Evolutionary conservation across 1,284 basidiomycete genomes (phyloP), one percentile per base, ranked within the genome.

Genomic region (Rhodotorula glutinis): DNA sequence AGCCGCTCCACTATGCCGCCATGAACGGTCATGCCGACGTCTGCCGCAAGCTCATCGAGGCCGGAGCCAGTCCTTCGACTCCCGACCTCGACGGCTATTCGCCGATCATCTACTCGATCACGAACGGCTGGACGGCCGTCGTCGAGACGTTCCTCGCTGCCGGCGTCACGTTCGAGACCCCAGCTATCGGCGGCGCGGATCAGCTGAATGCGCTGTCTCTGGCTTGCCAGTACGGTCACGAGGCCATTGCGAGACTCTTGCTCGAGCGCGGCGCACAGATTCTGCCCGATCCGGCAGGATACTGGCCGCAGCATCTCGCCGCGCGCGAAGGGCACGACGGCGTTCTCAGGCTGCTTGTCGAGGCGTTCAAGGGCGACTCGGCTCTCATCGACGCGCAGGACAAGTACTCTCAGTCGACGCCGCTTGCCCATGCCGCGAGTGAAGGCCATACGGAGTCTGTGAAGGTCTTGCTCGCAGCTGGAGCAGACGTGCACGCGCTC

Each of bases 391-490:
- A 98, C 78, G 83, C 87, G 30, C 86, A 88, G 8, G 95, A 99
- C 82, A 98, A 96, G 78, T 93, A 94, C 79, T 92, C 96, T 76
- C 90, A 95, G 78, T 98, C 96, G 93, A 98, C 95, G 11, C 95
- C 96, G 27, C 83, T 98, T 57, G 94, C 96, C 78, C 95, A 98
- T 78, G 93, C 96, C 7, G 90, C 94, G 2, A 88, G 92, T 41
- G 88, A 91, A 71, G 95, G 96, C 1, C 90, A 89, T 75, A 80
- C 84, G 33, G 83, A 83, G 16, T 96, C 91, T 77, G 85, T 98
- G 58, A 81, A 82, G 54, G 84, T 91, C 43, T 82, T 98, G 40
- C 83, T 98, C 16, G 84, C 86, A 44, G 88, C 89, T 10, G 89
- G 91, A 4, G 87, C 88, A 70, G 85, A 89, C 62, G 85, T 90